Percentiles rank a stretch among this genome's conserved stretches.
Evolutionary conservation across 225 moss, liverwort and hornwort genomes (phyloP).

Genomic region (Rhytidiadelphus loreus): DNA sequence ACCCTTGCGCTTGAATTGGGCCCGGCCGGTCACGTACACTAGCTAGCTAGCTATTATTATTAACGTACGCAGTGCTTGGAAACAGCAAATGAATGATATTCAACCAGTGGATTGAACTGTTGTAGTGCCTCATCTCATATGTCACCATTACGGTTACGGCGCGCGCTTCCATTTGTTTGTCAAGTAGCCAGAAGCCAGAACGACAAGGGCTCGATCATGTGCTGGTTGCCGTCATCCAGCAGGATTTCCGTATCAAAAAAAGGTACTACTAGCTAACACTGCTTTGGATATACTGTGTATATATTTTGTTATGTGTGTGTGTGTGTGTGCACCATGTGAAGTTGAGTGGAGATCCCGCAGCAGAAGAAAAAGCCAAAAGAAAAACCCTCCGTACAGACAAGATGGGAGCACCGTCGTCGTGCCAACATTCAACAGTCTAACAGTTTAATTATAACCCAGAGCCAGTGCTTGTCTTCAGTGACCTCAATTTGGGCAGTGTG

Average conservation of each 20-base stretch:
- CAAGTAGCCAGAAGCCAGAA: neutral
- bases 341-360: neutral
- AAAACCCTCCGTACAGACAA: neutral
- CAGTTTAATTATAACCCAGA: no score
- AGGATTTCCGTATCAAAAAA: neutral
- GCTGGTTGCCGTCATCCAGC: neutral
- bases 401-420: neutral
- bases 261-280: neutral
- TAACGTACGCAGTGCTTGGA: neutral
- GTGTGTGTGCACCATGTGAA: neutral
- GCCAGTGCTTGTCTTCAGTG: neutral
- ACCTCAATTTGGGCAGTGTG: neutral
- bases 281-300: neutral
- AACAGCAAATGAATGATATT: neutral
- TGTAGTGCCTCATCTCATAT: neutral
- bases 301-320: no score
- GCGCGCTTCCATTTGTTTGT: neutral
- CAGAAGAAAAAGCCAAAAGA: neutral
- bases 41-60: no score
- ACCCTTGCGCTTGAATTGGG: no score
- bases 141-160: neutral
- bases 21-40: no score
- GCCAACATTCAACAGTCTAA: neutral
- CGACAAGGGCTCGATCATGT: neutral
- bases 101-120: neutral